These are phyloP conservation scores for Conoideocrella luteorostrata DNA, from an alignment of 2,329 filamentous ascomycete species.

Conservation along the genomic window DNA sequence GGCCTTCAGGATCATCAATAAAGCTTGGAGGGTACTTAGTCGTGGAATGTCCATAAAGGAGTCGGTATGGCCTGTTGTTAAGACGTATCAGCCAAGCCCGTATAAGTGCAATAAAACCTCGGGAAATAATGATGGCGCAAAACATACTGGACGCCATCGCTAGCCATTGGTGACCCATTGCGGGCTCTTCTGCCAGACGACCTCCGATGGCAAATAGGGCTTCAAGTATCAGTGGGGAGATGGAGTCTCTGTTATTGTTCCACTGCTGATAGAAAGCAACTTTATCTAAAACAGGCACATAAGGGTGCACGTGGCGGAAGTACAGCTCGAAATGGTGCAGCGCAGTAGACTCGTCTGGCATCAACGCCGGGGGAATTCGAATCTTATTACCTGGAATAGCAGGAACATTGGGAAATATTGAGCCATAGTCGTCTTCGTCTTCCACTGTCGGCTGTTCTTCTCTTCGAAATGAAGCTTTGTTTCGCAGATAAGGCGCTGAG, in stretches of 20 bases:
- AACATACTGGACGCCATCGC: slow-evolving; percentile 72
- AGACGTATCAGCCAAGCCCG: not conserved
- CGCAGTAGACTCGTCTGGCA: slow-evolving; percentile 80
- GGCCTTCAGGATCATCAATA: slow-evolving; percentile 83
- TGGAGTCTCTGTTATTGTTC: slow-evolving; percentile 72
- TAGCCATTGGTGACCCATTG: slow-evolving; percentile 86
- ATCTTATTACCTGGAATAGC: slow-evolving; percentile 69
- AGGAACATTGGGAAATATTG: slow-evolving; percentile 60
- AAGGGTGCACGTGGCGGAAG: slow-evolving; percentile 86
- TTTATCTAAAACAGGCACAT: slow-evolving; percentile 83
- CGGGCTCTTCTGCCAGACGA: slow-evolving; percentile 73
- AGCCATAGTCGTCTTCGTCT: slow-evolving; percentile 67
- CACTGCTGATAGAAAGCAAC: slow-evolving; percentile 81
- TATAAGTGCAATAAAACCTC: not conserved
- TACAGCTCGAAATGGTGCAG: slow-evolving; percentile 85
- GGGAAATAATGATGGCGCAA: not conserved
- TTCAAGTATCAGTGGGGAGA: slow-evolving; percentile 84
- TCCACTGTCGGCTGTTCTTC: slow-evolving; percentile 60
- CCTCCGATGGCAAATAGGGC: slow-evolving; percentile 87
- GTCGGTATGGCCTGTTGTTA: slow-evolving; percentile 68
- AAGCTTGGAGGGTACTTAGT: slow-evolving; percentile 83
- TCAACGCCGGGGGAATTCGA: slow-evolving; percentile 83
- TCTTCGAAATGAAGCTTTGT: slow-evolving; percentile 42
- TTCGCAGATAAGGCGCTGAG: slow-evolving; percentile 76
- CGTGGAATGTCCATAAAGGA: slow-evolving; percentile 90